Conservation (phyloP, 192 early-diverging fungal genomes). For the Coemansia umbellata region DNA sequence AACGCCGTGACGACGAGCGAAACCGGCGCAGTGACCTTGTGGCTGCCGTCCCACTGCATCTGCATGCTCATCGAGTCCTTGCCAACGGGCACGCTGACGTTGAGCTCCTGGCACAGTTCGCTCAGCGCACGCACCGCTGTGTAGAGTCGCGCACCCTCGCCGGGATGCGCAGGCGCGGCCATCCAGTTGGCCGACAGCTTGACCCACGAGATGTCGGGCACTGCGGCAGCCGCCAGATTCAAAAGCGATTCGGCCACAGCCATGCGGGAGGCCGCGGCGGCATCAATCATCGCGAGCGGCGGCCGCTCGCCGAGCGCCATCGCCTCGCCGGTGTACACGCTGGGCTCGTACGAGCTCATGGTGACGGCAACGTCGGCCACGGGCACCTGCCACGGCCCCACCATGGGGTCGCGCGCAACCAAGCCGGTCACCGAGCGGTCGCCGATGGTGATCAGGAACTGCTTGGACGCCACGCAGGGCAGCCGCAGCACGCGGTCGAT, state of each 20-base stretch:
- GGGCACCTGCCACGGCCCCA: conserved; percentile 98
- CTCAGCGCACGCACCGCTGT: conserved; percentile 91
- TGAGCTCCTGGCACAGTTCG: conserved; percentile 87
- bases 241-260: conserved; percentile 91
- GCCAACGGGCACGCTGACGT: conserved; percentile 94
- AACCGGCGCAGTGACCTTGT: conserved; percentile 79
- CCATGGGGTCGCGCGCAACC: conserved; percentile 95
- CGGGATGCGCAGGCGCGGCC: conserved; percentile 84
- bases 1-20: conserved; percentile 93
- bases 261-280: conserved; percentile 93
- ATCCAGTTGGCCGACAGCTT: conserved; percentile 99
- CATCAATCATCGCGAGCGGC: conserved; percentile 75
- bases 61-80: conserved; percentile 99
- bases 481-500: conserved; percentile 74
- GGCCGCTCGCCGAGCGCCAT: conserved; percentile 99
- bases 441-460: conserved; percentile 97
- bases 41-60: conserved; percentile 71
- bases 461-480: conserved; percentile 88
- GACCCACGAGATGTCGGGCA: conserved; percentile 66
- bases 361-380: conserved; percentile 96
- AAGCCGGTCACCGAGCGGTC: conserved; percentile 94
- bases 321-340: conserved; percentile 76
- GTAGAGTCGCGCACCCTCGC: conserved; percentile 92
- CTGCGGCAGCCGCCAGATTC: conserved; percentile 86
- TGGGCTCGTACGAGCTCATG: conserved; percentile 61